Evolutionary conservation across 169 alveolate genomes (phyloP).

Genomic region (Nephromyces sp.): DNA sequence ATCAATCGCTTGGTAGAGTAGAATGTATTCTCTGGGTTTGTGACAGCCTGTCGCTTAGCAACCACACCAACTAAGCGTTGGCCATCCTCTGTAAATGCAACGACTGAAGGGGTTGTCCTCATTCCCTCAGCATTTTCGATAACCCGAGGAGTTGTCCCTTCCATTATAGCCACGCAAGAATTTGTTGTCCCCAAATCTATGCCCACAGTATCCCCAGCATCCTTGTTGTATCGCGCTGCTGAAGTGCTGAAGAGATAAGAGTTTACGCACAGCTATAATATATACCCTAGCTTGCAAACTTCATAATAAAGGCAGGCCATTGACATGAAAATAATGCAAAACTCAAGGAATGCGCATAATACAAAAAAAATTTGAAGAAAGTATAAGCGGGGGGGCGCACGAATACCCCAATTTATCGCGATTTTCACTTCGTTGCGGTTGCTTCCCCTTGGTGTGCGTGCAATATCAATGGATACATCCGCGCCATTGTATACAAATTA

Average conservation of each 20-base stretch:
- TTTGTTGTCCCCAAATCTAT: conserved; percentile 99
- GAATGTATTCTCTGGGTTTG: conserved; percentile 84
- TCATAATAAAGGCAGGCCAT: too few relatives aligned
- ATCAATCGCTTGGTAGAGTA: conserved; percentile 93
- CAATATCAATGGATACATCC: too few relatives aligned
- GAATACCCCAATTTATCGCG: too few relatives aligned
- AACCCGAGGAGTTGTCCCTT: conserved; percentile 82
- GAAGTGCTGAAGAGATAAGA: conserved; percentile 20
- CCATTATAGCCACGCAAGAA: conserved; percentile 96
- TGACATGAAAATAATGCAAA: too few relatives aligned
- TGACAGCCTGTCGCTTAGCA: conserved; percentile 90
- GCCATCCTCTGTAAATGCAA: conserved; percentile 90
- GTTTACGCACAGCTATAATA: too few relatives aligned
- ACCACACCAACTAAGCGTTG: conserved; percentile 94
- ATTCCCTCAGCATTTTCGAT: conserved; percentile 95
- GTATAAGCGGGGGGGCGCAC: too few relatives aligned
- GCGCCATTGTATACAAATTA: too few relatives aligned
- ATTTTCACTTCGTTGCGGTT: too few relatives aligned
- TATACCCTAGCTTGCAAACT: too few relatives aligned
- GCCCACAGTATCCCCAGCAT: conserved; percentile 75
- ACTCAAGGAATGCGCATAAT: too few relatives aligned
- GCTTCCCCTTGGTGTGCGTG: too few relatives aligned
- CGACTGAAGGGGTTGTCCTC: conserved; percentile 96
- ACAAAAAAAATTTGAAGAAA: too few relatives aligned
- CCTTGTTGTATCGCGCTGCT: conserved; percentile 4